A percentile compares a stretch with the other conserved stretches of the same genome.
These are phyloP conservation scores for Sporothrix variecibatus DNA, from an alignment of 2,329 filamentous ascomycete genomes.

Conservation along the genomic window DNA sequence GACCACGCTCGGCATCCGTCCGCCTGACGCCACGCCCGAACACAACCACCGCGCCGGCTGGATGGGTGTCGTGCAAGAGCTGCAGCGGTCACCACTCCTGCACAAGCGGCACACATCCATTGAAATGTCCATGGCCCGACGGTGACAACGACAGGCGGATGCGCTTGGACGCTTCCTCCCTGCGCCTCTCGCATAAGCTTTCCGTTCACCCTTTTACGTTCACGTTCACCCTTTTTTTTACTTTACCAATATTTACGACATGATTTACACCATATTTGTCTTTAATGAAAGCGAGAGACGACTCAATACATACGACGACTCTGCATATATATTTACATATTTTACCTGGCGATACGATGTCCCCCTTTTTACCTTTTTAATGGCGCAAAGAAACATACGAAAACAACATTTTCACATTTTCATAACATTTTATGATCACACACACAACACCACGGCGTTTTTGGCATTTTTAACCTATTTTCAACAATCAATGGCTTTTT, in stretches of 20 bases:
- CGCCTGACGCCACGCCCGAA: constrained; percentile 46
- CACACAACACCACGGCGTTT: constrained; percentile 20
- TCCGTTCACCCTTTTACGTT: neutral
- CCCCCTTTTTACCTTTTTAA: too few relatives aligned
- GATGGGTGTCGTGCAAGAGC: constrained; percentile 64
- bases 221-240: neutral
- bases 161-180: neutral
- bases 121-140: constrained; percentile 53
- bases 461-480: neutral
- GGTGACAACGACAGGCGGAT: constrained; percentile 22
- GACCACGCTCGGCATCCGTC: constrained; percentile 50
- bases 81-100: constrained; percentile 62
- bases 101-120: constrained; percentile 64
- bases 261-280: neutral
- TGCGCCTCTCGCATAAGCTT: constrained; percentile 11
- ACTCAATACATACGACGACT: neutral
- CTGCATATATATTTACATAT: neutral
- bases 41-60: constrained; percentile 57
- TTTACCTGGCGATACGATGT: neutral
- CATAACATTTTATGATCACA: neutral
- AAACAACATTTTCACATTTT: neutral
- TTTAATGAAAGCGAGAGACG: constrained; percentile 1
- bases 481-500: neutral
- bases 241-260: neutral
- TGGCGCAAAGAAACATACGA: constrained; percentile 13